Conservation (phyloP, 306 rosid genomes). For the Cicer pinnatifidum region DNA sequence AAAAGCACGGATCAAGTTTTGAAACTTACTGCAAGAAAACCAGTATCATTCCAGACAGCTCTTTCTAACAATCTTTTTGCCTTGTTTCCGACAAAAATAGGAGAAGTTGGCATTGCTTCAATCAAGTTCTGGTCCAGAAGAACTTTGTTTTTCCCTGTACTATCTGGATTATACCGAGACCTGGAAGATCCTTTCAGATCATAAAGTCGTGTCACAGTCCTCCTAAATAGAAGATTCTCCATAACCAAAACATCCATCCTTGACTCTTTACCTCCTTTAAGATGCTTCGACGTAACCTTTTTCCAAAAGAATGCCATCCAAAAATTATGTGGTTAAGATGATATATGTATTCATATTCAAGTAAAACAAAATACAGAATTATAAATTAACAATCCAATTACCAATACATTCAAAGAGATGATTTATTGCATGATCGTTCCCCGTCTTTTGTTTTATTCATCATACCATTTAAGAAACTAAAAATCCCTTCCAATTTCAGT, state of each 20-base stretch:
- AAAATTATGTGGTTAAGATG: conserved; percentile 35
- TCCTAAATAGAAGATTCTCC: conserved; percentile 92
- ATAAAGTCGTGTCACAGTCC: conserved; percentile 76
- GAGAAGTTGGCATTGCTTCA: conserved; percentile 99
- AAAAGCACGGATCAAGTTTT: conserved; percentile 19
- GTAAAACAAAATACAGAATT: conserved; percentile 30
- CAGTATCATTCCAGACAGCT: conserved; percentile 97
- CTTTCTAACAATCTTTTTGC: conserved; percentile 86
- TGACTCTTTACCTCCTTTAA: conserved; percentile 84
- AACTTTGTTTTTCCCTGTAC: conserved; percentile 81
- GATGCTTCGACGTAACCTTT: conserved; percentile 82
- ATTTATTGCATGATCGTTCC: conserved; percentile 35
- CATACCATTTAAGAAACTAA: background rate
- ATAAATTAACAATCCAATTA: conserved; percentile 4
- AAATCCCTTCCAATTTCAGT: conserved; percentile 25
- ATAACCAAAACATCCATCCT: conserved; percentile 88
- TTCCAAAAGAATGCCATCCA: conserved; percentile 49
- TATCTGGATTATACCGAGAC: conserved; percentile 87
- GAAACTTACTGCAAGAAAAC: conserved; percentile 89
- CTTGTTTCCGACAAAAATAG: conserved; percentile 92
- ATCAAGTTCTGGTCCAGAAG: conserved; percentile 92
- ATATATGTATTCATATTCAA: background rate
- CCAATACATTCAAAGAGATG: conserved; percentile 33
- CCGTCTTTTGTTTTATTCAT: background rate
- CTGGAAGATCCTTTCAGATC: conserved; percentile 96